phyloP scores from a whole-genome alignment of 768 basidiomycete species.

The Daedaleopsis sinensis region DNA sequence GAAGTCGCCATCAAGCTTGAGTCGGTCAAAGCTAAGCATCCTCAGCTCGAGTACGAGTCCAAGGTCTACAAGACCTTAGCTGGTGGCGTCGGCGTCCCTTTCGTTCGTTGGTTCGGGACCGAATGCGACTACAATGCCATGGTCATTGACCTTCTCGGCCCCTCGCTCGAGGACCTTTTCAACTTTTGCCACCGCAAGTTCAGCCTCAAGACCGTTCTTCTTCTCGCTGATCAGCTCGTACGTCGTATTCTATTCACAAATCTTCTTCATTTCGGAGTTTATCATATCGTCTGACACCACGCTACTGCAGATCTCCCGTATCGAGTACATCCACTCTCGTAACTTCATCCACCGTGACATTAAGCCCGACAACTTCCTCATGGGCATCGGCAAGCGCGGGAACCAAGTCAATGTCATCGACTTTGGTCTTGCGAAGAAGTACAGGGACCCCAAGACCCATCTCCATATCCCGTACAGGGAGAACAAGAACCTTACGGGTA shows the following conservation, averaged over 20 bases:
- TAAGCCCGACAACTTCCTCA: conserved; percentile 99
- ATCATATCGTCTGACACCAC: conserved; percentile 19
- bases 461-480: conserved; percentile 99
- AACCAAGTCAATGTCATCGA: conserved; percentile 99
- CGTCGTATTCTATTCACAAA: conserved; percentile 31
- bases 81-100: conserved; percentile 98
- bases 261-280: not conserved
- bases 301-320: conserved; percentile 81
- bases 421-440: conserved; percentile 99
- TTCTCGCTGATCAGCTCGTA: conserved; percentile 96
- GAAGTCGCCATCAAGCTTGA: conserved; percentile 99
- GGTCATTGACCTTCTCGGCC: conserved; percentile 96
- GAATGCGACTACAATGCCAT: conserved; percentile 99
- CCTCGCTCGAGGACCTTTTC: conserved; percentile 89
- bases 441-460: conserved; percentile 99
- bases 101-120: conserved; percentile 93
- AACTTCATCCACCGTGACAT: conserved; percentile 98
- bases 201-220: conserved; percentile 92
- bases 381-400: conserved; percentile 99
- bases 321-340: conserved; percentile 99
- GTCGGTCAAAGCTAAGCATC: conserved; percentile 99
- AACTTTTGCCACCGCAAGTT: conserved; percentile 98
- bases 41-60: conserved; percentile 99
- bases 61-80: conserved; percentile 97
- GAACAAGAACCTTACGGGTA: conserved; percentile 99